Conservation (phyloP, 2,329 filamentous ascomycete species). For the Verticillium nonalfalfae region DNA sequence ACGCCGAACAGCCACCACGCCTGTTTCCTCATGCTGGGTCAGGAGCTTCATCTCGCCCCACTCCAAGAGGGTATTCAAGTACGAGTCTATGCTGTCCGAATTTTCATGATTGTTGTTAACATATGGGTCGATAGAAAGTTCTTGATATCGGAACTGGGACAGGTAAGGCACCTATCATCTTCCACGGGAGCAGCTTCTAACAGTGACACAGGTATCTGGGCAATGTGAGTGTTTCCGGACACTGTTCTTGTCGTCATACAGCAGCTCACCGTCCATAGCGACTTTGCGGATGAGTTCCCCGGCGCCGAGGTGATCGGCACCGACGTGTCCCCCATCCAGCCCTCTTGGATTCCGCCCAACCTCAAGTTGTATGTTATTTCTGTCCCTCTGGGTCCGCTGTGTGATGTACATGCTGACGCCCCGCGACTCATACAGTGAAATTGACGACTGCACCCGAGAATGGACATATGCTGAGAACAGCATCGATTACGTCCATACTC, state of each 20-base stretch:
- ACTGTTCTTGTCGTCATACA: background rate
- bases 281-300: constrained; percentile 45
- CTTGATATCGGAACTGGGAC: constrained; percentile 1
- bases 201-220: background rate
- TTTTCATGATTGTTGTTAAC: background rate
- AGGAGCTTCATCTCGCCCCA: background rate
- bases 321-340: constrained; percentile 51
- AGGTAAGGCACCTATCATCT: background rate
- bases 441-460: constrained; percentile 27
- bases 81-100: too few species aligned
- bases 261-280: constrained; percentile 5
- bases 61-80: background rate
- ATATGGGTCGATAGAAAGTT: background rate
- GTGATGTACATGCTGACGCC: constrained; percentile 19
- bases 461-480: constrained; percentile 28
- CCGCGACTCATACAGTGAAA: constrained; percentile 27
- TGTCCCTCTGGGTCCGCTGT: constrained; percentile 10
- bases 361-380: background rate
- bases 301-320: constrained; percentile 49
- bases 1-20: background rate
- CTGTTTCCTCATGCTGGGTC: background rate
- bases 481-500: constrained; percentile 26
- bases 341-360: constrained; percentile 34
- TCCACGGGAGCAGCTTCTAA: background rate
- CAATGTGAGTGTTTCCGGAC: background rate